Conservation (phyloP, 225 moss, liverwort and hornwort genomes). For the Pseudisothecium myosuroides region DNA sequence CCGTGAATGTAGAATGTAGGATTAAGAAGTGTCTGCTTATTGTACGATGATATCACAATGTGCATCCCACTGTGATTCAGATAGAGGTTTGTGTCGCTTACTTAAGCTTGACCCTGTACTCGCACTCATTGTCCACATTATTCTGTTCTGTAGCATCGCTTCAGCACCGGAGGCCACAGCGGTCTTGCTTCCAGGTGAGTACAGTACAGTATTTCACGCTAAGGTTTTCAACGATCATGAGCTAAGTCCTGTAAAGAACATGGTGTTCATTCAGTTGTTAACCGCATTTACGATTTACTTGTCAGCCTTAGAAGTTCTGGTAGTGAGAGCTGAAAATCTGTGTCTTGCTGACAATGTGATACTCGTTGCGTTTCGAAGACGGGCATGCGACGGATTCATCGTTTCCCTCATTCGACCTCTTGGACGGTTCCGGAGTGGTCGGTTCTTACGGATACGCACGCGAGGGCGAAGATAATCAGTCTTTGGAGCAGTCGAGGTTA, state of each 20-base stretch:
- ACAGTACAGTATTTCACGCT: background rate
- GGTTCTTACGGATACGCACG: constrained; percentile 75
- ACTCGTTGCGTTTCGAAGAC: constrained; percentile 40
- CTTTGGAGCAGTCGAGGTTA: constrained; percentile 81
- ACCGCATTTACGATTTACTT: background rate
- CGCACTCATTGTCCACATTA: background rate
- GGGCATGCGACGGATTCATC: constrained; percentile 80
- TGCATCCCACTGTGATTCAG: background rate
- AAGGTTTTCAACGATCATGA: background rate
- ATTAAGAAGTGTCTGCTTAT: background rate
- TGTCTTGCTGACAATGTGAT: constrained; percentile 18
- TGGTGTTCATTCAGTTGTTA: background rate
- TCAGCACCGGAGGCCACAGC: constrained; percentile 98
- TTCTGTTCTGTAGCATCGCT: constrained; percentile 61
- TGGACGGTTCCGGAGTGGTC: constrained; percentile 81
- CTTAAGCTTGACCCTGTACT: background rate
- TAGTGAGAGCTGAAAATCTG: background rate
- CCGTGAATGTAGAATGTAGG: background rate
- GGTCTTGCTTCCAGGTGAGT: constrained; percentile 86
- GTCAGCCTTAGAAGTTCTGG: background rate
- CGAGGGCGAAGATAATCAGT: constrained; percentile 68
- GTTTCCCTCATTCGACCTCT: constrained; percentile 86
- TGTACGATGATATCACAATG: background rate
- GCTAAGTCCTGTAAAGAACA: background rate
- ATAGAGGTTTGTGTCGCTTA: background rate